Evolutionary conservation across 1,284 basidiomycete species (phyloP).

Genomic region (Moesziomyces globuligerus): DNA sequence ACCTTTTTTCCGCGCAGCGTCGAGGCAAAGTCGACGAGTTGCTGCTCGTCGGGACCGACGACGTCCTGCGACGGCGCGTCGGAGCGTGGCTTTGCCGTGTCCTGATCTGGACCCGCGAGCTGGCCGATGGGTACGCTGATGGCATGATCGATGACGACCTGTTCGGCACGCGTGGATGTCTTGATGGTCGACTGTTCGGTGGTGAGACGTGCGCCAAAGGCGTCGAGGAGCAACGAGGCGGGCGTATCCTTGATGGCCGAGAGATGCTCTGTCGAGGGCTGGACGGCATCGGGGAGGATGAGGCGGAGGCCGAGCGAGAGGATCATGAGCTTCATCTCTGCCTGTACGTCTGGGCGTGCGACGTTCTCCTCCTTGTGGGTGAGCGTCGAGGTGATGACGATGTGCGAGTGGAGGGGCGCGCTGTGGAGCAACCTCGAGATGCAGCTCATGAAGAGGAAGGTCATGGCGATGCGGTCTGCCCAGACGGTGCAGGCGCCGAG

Average conservation of each 20-base stretch:
- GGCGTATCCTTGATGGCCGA: constrained; percentile 19
- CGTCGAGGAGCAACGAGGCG: constrained; percentile 28
- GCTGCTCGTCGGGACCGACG: constrained; percentile 20
- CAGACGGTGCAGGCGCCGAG: constrained; percentile 32
- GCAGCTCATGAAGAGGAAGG: constrained; percentile 43
- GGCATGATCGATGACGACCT: constrained; percentile 28
- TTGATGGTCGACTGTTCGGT: constrained; percentile 17
- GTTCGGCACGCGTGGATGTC: constrained; percentile 3
- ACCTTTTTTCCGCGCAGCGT: constrained; percentile 36
- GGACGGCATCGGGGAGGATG: constrained; percentile 11
- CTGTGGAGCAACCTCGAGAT: constrained; percentile 25
- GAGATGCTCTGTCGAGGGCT: constrained; percentile 9
- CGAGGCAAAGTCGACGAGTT: constrained; percentile 30
- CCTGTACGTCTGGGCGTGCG: not conserved
- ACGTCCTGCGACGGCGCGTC: constrained; percentile 1
- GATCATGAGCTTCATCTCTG: constrained; percentile 36
- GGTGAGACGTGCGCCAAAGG: constrained; percentile 26
- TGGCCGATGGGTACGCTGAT: constrained; percentile 30
- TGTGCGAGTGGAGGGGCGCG: constrained; percentile 20
- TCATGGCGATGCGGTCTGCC: constrained; percentile 29
- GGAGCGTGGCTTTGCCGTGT: constrained; percentile 1
- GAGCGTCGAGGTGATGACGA: constrained; percentile 23
- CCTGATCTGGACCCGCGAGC: constrained; percentile 4
- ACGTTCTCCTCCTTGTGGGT: constrained; percentile 22
- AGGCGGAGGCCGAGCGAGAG: constrained; percentile 29